Conservation (phyloP, 116 monocot genomes). For the Papilionanthe hybrid region DNA sequence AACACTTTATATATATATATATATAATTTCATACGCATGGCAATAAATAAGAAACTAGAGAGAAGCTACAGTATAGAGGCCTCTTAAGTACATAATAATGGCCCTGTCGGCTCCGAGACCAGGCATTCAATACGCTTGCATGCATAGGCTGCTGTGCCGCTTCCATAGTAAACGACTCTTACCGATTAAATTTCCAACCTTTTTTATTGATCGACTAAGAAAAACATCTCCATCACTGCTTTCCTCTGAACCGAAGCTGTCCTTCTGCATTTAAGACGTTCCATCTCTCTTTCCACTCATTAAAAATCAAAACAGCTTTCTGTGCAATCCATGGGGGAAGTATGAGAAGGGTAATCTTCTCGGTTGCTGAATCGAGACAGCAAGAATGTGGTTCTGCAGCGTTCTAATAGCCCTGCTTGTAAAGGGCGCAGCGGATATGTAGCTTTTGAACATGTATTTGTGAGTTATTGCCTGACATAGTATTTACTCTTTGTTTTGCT, state of each 20-base stretch:
- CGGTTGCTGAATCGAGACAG: not conserved
- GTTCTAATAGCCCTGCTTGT: not conserved
- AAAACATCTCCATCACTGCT: not conserved
- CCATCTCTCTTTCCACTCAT: not conserved
- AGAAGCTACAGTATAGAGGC: not conserved
- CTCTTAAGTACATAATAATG: conserved; percentile 2
- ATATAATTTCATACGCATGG: not conserved
- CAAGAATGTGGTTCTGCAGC: conserved; percentile 1
- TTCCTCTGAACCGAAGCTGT: not conserved
- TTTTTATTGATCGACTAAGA: no score
- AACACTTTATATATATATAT: no score
- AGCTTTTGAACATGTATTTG: no score
- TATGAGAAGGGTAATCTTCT: not conserved
- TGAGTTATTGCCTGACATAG: no score
- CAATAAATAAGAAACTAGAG: not conserved
- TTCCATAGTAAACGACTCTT: not conserved
- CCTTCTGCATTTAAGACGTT: not conserved
- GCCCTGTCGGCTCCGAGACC: not conserved
- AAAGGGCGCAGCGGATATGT: no score
- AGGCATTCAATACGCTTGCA: not conserved
- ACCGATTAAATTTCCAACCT: not conserved
- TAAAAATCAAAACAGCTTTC: not conserved
- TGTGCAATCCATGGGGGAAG: not conserved
- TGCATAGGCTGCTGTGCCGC: not conserved
- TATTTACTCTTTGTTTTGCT: no score